These are phyloP conservation scores for Pseudevernia furfuracea DNA, from an alignment of 495 filamentous ascomycete species.

Conservation along the genomic window DNA sequence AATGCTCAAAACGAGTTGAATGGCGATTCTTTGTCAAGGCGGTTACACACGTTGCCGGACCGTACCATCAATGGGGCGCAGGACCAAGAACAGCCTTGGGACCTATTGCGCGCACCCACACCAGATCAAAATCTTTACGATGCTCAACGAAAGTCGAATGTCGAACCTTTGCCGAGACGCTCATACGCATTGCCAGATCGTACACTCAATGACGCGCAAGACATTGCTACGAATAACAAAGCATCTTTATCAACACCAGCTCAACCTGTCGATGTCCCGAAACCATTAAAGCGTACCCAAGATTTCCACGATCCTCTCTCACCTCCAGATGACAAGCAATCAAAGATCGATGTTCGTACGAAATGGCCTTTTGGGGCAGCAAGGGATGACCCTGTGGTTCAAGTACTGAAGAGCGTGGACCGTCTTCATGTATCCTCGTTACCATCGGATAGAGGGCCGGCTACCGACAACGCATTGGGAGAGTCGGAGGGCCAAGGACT, in stretches of 20 bases:
- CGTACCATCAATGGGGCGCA: not conserved
- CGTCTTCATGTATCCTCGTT: too few species aligned
- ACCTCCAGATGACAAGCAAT: not conserved
- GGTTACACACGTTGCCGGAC: not conserved
- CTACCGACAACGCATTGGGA: not conserved
- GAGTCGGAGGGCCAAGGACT: not conserved
- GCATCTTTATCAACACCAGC: not conserved
- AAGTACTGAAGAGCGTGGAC: not conserved
- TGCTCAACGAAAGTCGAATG: not conserved
- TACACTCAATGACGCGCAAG: not conserved
- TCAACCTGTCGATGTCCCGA: not conserved
- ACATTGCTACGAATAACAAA: not conserved
- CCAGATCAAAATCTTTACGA: not conserved
- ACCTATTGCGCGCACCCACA: not conserved
- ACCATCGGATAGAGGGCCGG: not conserved
- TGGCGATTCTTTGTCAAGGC: not conserved
- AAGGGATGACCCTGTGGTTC: not conserved
- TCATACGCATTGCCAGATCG: not conserved
- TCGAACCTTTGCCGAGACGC: not conserved
- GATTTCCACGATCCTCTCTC: not conserved
- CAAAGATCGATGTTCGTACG: too few species aligned
- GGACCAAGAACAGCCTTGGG: too few species aligned
- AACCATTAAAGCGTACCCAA: not conserved
- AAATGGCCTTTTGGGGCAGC: slow-evolving; percentile 6
- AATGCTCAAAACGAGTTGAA: not conserved